Percentiles rank a stretch among this genome's conserved stretches.
Conservation (phyloP, 768 basidiomycete species). For the Calocera cornea region DNA sequence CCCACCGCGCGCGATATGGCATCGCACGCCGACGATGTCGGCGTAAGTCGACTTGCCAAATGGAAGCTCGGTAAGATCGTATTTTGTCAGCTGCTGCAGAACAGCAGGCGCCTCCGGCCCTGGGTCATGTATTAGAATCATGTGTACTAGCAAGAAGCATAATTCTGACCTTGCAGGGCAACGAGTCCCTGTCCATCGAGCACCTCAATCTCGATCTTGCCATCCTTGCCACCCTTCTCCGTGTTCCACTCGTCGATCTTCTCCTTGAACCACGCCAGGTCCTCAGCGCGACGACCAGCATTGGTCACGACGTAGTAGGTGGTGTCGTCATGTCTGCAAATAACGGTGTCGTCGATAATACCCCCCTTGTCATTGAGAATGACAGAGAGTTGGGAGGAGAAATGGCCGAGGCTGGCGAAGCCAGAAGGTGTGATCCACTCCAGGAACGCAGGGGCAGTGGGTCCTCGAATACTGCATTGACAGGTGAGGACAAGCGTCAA, state of each 20-base stretch:
- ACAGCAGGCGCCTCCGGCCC: conserved; percentile 73
- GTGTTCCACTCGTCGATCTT: conserved; percentile 70
- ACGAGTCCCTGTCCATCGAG: conserved; percentile 77
- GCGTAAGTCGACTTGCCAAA: conserved; percentile 79
- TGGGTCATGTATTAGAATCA: conserved; percentile 19
- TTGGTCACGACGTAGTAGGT: conserved; percentile 95
- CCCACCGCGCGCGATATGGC: conserved; percentile 85
- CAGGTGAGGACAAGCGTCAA: not conserved
- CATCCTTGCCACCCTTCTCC: conserved; percentile 29
- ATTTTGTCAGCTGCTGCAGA: conserved; percentile 61
- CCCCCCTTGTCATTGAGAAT: conserved; percentile 80
- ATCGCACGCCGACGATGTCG: conserved; percentile 59
- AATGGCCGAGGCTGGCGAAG: conserved; percentile 49
- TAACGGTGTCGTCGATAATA: conserved; percentile 90
- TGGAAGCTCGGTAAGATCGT: conserved; percentile 56
- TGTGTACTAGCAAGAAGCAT: not conserved
- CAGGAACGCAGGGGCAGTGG: conserved; percentile 64
- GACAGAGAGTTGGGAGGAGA: conserved; percentile 74
- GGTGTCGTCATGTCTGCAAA: conserved; percentile 67
- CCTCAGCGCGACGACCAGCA: conserved; percentile 71
- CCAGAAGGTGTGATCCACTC: conserved; percentile 84
- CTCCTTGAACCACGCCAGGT: conserved; percentile 60
- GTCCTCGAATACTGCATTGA: conserved; percentile 57
- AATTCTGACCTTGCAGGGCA: conserved; percentile 68
- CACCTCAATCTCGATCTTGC: conserved; percentile 62